Evolutionary conservation across 352 stramenopile species (phyloP), one percentile per base, ranked within the genome.

Genomic region (Phytophthora kernoviae): DNA sequence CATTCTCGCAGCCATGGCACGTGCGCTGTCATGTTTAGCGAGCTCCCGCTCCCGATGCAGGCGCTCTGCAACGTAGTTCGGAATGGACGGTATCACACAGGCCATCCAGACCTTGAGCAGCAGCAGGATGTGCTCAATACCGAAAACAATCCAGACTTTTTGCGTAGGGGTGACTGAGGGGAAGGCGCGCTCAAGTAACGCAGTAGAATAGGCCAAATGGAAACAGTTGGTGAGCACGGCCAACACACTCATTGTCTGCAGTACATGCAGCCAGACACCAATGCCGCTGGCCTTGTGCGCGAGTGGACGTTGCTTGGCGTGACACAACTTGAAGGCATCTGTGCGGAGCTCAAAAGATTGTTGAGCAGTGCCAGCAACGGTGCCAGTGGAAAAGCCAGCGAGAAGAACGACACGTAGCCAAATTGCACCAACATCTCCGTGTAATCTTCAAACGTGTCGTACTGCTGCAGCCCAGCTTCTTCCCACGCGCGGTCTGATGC

Each of bases 401-500:
- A 98, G 73, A 98, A 98, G 65, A 97, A 98, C 17, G 91, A 96
- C 33, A 98, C 93, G 69, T 98, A 98, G 36, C 91, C 92, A 65
- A 98, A 98, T 66, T 98, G 93, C 52, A 98, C 94, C 39, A 98
- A 63, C 81, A 95, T 91, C 67, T 93, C 84, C 8, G 97, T 94
- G 67, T 98, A 98, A 63, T 98, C 94, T 24, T 96, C 88, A 66
- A 98, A 98, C 64, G 88, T 98, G 57, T 98, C 91, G 72, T 98
- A 96, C 36, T 76, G 63, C 61, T 90, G 85, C 14, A 97, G 75
- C 54, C 94, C 84, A 45, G 94, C 84, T 55, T 98, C 94, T 60
- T 98, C 86, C 96, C 86, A 94, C n/a, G 85, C 79, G 8, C 67
- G 66, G 64, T 92, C 83, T 4, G 83, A 92, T 21, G 85, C 83